Base-by-base conservation (phyloP, 1,284 basidiomycete genomes). In the Phaffia rhodozyma region DNA sequence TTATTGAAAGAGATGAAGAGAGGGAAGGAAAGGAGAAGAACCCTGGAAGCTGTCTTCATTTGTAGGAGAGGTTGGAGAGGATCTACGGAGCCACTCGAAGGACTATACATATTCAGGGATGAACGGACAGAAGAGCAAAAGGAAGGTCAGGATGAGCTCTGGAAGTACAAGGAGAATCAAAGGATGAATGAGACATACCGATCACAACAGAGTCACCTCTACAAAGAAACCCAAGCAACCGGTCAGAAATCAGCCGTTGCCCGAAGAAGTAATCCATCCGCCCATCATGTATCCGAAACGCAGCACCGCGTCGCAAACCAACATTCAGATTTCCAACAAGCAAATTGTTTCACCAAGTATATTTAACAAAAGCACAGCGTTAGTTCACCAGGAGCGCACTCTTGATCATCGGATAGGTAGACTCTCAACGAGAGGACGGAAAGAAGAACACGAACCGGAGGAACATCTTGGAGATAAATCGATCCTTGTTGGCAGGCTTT, bases 401-500 rank as follows among this genome's bases (percentile, higher is more conserved):
- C 9, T 20, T 16, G 4, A 56, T 29, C 7, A 49, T 52, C 34
- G 20, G 49, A 55, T 53, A 32, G n/a, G 47, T 27, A 61, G 34
- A 60, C 66, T 30, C 21, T 0, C 63, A 67, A 61, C 43, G 66
- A 64, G 30, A 66, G 55, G 52, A 34, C 38, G 65, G 47, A 27
- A 13, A 20, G 16, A 34, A 56, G 21, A 74, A 27, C 4, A 60
- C 83, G 62, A 71, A 89, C 88, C 88, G 82, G 66, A 91, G 75
- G 75, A 91, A 91, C 86, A 97, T 96, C 78, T 94, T 98, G 78
- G 91, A 96, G 75, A 99, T 96, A 79, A 98, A 98, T 53, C 96
- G 83, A 78, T 99, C 92, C 78, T 96, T 97, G 81, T 98, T 97
- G 67, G 98, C 86, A 3, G 96, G 89, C 77, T 97, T 97, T 79